Evolutionary conservation across 305 asterid species (phyloP), one percentile per base, ranked within the genome.

Genomic region (Euphrasia arctica): DNA sequence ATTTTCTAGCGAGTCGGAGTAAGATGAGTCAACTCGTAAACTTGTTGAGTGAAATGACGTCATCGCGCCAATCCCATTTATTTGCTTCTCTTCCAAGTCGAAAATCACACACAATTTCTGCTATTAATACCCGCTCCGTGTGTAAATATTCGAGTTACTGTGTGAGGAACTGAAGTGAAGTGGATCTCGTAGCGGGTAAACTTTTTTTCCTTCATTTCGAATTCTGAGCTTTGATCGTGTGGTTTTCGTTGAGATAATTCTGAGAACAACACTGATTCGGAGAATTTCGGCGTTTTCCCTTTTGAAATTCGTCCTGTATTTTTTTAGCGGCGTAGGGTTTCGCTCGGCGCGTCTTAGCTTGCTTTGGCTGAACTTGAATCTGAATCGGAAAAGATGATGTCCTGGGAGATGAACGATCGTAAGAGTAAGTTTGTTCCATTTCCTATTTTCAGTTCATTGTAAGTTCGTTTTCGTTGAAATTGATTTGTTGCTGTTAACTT

Each of bases 381-480:
- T 72, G 69, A 72, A 60, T 65, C 64, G 67, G 76, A 75, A 25
- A 79, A 78, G 62, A 88, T 88, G 95, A 73, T 83, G 73, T 77
- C 89, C 59, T 81, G 85, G 64, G 95, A 88, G 79, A 88, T 85
- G 95, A 85, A 85, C 74, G 95, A 88, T 72, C 85, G 83, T 13
- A 88, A 85, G 64, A 88, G 93, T 85, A 68, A 75, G 93, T 65
- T 15, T 11, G 13, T 66, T 59, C 67, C 54, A 11, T 1, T 67
- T 55, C n/a, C 12, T 66, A 9, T 14, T 41, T 25, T 11, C 36
- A 32, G 13, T 66, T 60, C 11, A 39, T 52, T 36, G 62, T 61
- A 15, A 36, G 14, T 5, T 18, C 22, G 22, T 18, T 18, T 18
- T 18, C 22, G 18, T 22, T 66, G 57, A 56, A 50, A 64, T 70